These are phyloP conservation scores for Phytophthora tentaculata DNA, from an alignment of 352 stramenopile species.

Conservation along the genomic window DNA sequence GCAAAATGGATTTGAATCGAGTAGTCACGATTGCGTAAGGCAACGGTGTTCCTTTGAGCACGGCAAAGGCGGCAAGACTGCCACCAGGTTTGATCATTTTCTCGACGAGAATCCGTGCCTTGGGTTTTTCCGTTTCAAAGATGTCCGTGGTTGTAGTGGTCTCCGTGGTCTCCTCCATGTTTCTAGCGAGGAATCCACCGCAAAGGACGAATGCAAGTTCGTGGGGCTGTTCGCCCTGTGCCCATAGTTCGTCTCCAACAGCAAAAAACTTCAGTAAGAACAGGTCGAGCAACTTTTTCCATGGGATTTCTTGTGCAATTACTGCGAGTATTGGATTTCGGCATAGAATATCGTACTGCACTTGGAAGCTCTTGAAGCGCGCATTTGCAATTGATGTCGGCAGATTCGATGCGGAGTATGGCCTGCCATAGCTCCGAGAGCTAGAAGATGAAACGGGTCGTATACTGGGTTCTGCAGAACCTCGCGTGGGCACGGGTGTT, in stretches of 20 bases:
- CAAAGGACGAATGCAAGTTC: conserved; percentile 63
- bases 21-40: conserved; percentile 48
- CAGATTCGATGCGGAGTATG: conserved; percentile 59
- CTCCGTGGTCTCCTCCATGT: conserved; percentile 15
- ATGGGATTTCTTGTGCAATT: conserved; percentile 57
- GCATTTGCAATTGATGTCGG: conserved; percentile 50
- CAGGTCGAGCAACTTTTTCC: conserved; percentile 67
- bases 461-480: conserved; percentile 1
- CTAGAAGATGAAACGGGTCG: conserved; percentile 19
- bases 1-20: conserved; percentile 65
- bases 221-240: conserved; percentile 43
- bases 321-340: conserved; percentile 51
- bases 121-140: conserved; percentile 20
- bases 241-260: conserved; percentile 52
- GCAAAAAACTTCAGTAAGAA: conserved; percentile 62
- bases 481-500: conserved; percentile 15
- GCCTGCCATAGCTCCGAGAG: conserved; percentile 30
- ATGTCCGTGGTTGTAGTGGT: conserved; percentile 5
- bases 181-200: conserved; percentile 50
- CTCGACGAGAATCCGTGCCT: conserved; percentile 38
- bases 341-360: conserved; percentile 61
- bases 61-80: conserved; percentile 38
- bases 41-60: conserved; percentile 39
- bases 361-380: conserved; percentile 58
- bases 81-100: conserved; percentile 53